Base-by-base conservation (phyloP, 2,329 filamentous ascomycete genomes). In the Aspergillus alliaceus region DNA sequence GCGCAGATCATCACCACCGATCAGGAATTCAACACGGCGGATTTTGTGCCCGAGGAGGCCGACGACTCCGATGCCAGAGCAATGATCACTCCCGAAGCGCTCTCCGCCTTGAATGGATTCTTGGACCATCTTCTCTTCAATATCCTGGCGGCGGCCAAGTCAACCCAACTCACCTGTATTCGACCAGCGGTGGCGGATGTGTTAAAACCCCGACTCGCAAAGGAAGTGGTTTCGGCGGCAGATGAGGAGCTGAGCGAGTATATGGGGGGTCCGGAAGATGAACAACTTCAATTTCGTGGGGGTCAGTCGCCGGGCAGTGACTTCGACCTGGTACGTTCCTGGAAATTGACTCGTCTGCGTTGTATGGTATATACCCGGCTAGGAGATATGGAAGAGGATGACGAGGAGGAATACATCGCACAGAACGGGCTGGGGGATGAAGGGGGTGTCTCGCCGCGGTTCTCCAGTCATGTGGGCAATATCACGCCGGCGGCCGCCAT, bases 311-410 rank as follows among this genome's bases (percentile, higher is more conserved):
- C 80, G 2, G 75, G 77, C 11, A 81, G 81, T 2, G 86, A 89
- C 64, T 98, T 93, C 86, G 92, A 98, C 71, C 79, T 96, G n/a
- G 90, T 97, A 70, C 82, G 93, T 55, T 88, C 93, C 18, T 99
- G 95, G 93, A 97, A 96, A 78, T 85, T 95, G 64, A 95, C 93
- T 0, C 86, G 95, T 54, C 78, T 99, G 67, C 86, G 95, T 59
- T 96, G 95, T 73, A 99, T 99, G 95, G 93, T 99, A 22, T 98
- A 98, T 73, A 98, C 93, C 8, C 93, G 95, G 8, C 80, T 99
- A 6, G 95, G 95, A 44, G 93, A 99, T 70, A 87, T 99, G 83
- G 96, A 99, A 74, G 95, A 99, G 76, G 93, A 98, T 64, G 95
- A 99, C 64, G 95, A 98, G 73, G 93, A 97, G 69, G 86, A 87